Evolutionary conservation across 1,139 yeast genomes (phyloP).

Genomic region (Geotrichum restrictum): DNA sequence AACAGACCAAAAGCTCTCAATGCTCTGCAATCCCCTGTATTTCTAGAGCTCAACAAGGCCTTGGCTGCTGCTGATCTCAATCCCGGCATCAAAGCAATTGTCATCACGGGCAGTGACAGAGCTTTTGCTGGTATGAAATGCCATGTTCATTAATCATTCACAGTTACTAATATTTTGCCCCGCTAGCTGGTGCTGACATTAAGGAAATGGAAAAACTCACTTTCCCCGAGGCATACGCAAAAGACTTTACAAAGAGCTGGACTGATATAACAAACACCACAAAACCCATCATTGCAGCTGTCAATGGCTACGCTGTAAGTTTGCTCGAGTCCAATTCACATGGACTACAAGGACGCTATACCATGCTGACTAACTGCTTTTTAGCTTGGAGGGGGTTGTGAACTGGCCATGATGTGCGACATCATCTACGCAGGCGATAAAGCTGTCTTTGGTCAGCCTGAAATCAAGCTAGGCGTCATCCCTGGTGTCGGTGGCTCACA

Average conservation of each 20-base stretch:
- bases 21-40: conserved; percentile 53
- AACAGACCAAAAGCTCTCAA: conserved; percentile 65
- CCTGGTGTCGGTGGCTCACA: conserved; percentile 57
- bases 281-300: conserved; percentile 52
- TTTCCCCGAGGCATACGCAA: conserved; percentile 39
- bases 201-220: conserved; percentile 47
- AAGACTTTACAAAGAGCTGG: conserved; percentile 42
- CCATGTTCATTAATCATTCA: not conserved
- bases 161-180: conserved; percentile 11
- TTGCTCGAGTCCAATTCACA: not conserved
- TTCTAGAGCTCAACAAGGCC: conserved; percentile 44
- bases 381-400: conserved; percentile 51
- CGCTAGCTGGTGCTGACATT: conserved; percentile 51
- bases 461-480: conserved; percentile 49
- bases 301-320: conserved; percentile 46
- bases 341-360: not conserved
- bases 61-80: conserved; percentile 42
- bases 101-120: conserved; percentile 45
- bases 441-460: conserved; percentile 54
- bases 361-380: not conserved
- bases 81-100: conserved; percentile 45
- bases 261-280: conserved; percentile 37
- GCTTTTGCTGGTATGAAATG: conserved; percentile 42
- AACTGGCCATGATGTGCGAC: conserved; percentile 52
- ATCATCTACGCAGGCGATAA: conserved; percentile 48